Conservation (phyloP, 768 basidiomycete genomes). For the Lentinula edodes region DNA sequence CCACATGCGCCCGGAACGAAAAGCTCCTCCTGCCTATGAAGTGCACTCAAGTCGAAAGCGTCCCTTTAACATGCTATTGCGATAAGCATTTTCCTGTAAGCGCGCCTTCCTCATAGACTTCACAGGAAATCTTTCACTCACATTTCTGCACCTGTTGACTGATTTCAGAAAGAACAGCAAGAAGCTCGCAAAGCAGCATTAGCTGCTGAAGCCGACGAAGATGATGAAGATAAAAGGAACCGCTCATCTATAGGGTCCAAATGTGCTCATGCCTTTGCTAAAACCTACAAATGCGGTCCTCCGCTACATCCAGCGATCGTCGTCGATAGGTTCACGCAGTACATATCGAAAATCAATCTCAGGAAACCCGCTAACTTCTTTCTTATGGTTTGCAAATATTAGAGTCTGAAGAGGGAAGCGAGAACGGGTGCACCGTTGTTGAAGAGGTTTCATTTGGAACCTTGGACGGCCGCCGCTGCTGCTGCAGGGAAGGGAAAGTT, state of each 20-base stretch:
- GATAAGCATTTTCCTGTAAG: conserved; percentile 88
- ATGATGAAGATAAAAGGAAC: conserved; percentile 30
- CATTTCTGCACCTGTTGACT: neutral
- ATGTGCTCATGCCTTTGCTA: conserved; percentile 84
- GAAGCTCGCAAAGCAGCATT: conserved; percentile 54
- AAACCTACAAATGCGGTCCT: conserved; percentile 87
- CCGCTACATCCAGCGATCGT: conserved; percentile 87
- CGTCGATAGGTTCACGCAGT: conserved; percentile 70
- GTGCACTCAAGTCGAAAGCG: conserved; percentile 68
- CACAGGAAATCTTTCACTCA: neutral
- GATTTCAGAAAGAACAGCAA: conserved; percentile 60
- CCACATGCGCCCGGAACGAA: conserved; percentile 87
- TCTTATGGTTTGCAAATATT: conserved; percentile 78
- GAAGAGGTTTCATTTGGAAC: conserved; percentile 91
- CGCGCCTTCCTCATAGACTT: neutral
- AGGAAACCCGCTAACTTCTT: conserved; percentile 77
- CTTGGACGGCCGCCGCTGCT: conserved; percentile 81
- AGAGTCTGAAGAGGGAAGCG: conserved; percentile 95
- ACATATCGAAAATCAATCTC: conserved; percentile 63
- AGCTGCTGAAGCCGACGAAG: conserved; percentile 42
- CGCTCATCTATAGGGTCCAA: conserved; percentile 51
- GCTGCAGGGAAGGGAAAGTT: conserved; percentile 34
- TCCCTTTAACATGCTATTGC: conserved; percentile 75
- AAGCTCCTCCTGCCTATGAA: conserved; percentile 88
- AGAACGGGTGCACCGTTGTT: conserved; percentile 89